phyloP scores from a whole-genome alignment of 352 stramenopile genomes.

The Phytopythium litorale region DNA sequence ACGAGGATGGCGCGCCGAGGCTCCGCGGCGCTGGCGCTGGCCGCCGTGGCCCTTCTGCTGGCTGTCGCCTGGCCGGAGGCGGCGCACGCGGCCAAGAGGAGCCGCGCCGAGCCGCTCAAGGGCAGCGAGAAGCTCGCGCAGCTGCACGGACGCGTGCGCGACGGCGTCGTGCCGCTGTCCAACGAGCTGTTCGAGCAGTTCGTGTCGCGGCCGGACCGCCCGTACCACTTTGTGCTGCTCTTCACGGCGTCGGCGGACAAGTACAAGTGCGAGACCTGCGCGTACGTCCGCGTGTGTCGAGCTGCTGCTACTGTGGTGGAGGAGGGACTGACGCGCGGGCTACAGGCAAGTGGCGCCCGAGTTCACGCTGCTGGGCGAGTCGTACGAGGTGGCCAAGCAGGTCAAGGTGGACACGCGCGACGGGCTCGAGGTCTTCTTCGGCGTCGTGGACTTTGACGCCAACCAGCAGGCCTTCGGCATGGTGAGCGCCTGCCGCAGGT shows the following conservation, averaged over 20 bases:
- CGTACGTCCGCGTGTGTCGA: constrained; percentile 26
- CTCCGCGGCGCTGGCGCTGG: constrained; percentile 17
- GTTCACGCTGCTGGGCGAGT: constrained; percentile 59
- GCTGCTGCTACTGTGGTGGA: neutral
- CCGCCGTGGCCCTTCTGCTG: constrained; percentile 37
- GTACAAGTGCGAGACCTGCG: constrained; percentile 72
- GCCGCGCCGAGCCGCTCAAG: constrained; percentile 22
- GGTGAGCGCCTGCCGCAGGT: constrained; percentile 12
- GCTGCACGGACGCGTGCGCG: constrained; percentile 40
- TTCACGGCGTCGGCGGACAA: constrained; percentile 75
- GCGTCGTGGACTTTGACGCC: constrained; percentile 68
- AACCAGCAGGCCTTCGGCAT: constrained; percentile 68
- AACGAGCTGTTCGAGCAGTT: constrained; percentile 53
- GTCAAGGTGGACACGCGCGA: constrained; percentile 72
- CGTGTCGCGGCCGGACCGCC: constrained; percentile 58
- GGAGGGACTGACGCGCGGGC: neutral
- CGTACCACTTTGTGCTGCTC: constrained; percentile 78
- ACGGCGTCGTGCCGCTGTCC: constrained; percentile 61
- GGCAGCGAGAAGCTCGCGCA: constrained; percentile 64
- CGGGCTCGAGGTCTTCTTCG: constrained; percentile 74
- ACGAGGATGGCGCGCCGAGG: constrained; percentile 15
- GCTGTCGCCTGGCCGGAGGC: constrained; percentile 16
- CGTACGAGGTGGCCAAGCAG: constrained; percentile 61
- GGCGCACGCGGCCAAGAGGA: constrained; percentile 37
- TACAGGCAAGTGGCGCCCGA: constrained; percentile 60